Base-by-base conservation (phyloP, 768 basidiomycete genomes). In the Pholiota microspora region DNA sequence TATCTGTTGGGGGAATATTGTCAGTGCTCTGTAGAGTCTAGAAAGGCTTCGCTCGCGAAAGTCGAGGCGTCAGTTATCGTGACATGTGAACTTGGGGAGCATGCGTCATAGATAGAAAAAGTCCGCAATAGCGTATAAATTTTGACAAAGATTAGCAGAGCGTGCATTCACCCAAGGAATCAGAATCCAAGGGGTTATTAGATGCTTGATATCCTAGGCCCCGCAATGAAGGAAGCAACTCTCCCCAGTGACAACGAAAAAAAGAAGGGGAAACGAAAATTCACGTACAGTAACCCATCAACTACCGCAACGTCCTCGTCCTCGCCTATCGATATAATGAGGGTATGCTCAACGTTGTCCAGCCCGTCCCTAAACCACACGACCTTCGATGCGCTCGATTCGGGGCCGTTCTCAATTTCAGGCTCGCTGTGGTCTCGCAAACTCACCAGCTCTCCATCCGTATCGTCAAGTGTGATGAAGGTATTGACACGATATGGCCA, bases 401-500 rank as follows among this genome's bases (percentile, higher is more conserved):
- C 62, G 7, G 55, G 53, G 4, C 62, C 63, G 32, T 52, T 53
- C 31, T 58, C 56, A 12, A 44, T 45, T 23, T 55, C 44, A 7
- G 51, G 54, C 18, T 27, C 32, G 32, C 16, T 29, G 50, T 54
- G 51, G 35, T 67, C 65, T 24, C 55, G 55, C n/a, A 67, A 56
- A 48, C 58, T 46, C 29, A 67, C 34, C 21, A 59, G 34, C 0
- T 32, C 31, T 10, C 56, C 42, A 0, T 45, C 23, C 1, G 6
- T 34, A 5, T 61, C 61, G 48, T 67, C 65, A 27, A 67, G 61
- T 23, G 65, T 59, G 40, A 67, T n/a, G 15, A 53, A 56, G 15
- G 65, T 67, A 15, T 57, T 62, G 29, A 67, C 59, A 38, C 55
- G 32, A 29, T 59, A 62, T 7, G 65, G 62, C 59, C 64, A 67